Evolutionary conservation across 331 rosid genomes (phyloP), one percentile per base, ranked within the genome.

Genomic region (Malus hybrid): DNA sequence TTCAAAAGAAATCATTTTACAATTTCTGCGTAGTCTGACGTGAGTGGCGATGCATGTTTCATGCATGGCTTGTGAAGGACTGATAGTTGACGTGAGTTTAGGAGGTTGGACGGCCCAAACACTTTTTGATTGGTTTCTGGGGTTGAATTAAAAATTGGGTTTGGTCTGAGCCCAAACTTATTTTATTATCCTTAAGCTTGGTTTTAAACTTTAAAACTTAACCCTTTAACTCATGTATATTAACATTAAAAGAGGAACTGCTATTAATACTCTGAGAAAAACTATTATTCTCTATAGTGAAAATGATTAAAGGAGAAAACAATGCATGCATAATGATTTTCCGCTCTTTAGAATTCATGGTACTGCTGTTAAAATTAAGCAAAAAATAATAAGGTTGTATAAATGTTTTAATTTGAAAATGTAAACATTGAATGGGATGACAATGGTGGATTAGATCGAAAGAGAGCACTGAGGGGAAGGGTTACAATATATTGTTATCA

Each of bases 121-220:
- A 12, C 6, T 8, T 29, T 31, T 20, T 61, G 70, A 77, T 60
- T 20, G 29, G 29, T 33, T 36, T 34, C 4, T 31, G 10, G n/a
- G 76, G 75, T 44, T 77, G 33, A 16, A 22, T 18, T 64, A 75
- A 55, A 52, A 11, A 24, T 31, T 61, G 33, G 15, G 27, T 34
- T 73, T 76, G 87, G 82, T 80, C 83, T 72, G 10, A 42, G 75
- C 79, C 76, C 75, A 76, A 69, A 32, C 33, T 24, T 57, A 52
- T 15, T 64, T 31, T 9, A 31, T 31, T 15, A 4, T 64, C 24
- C 13, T 52, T 16, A 52, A 52, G 13, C 46, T 34, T 33, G 70
- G 48, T 9, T 31, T 27, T 64, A 18, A 29, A 65, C 69, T 66
- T 11, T 32, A 31, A 32, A 65, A 18, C 69, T 32, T 15, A 42